phyloP scores from a whole-genome alignment of 2,329 filamentous ascomycete genomes.

The Penicillium olsonii region DNA sequence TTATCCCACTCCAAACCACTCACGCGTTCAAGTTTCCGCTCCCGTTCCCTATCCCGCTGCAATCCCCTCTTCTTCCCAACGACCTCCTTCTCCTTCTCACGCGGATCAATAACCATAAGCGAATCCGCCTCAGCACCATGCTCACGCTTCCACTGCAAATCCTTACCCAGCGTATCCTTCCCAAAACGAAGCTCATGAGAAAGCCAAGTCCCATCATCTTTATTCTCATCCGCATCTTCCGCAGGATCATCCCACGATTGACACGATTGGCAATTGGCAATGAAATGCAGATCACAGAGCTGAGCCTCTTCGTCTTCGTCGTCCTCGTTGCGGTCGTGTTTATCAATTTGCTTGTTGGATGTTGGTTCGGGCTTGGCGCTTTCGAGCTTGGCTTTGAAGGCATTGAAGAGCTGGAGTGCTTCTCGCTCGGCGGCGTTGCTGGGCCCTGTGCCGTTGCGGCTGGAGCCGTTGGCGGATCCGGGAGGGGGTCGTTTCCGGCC shows the following conservation, averaged over 20 bases:
- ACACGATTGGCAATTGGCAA: conserved; percentile 92
- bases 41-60: conserved; percentile 40
- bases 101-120: conserved; percentile 89
- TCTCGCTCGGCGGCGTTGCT: conserved; percentile 60
- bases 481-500: conserved; percentile 47
- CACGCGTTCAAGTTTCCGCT: conserved; percentile 36
- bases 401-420: conserved; percentile 70
- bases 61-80: conserved; percentile 61
- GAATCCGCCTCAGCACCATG: conserved; percentile 73
- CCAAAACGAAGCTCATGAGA: conserved; percentile 80
- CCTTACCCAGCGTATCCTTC: conserved; percentile 86
- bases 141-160: conserved; percentile 85
- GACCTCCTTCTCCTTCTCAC: conserved; percentile 74
- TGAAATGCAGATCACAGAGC: conserved; percentile 92
- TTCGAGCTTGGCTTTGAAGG: conserved; percentile 78
- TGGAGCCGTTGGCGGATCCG: conserved; percentile 35
- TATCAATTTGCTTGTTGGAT: conserved; percentile 13
- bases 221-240: conserved; percentile 42
- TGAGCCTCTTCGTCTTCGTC: conserved; percentile 64
- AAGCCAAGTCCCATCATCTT: conserved; percentile 72
- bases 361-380: conserved; percentile 33
- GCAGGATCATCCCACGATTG: conserved; percentile 70
- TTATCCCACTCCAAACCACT: conserved; percentile 41
- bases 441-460: conserved; percentile 50
- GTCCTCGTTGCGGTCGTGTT: conserved; percentile 17